A percentile compares a stretch with the other conserved stretches of the same genome.
Conservation (phyloP, 495 filamentous ascomycete genomes). For the Extremus antarcticus region DNA sequence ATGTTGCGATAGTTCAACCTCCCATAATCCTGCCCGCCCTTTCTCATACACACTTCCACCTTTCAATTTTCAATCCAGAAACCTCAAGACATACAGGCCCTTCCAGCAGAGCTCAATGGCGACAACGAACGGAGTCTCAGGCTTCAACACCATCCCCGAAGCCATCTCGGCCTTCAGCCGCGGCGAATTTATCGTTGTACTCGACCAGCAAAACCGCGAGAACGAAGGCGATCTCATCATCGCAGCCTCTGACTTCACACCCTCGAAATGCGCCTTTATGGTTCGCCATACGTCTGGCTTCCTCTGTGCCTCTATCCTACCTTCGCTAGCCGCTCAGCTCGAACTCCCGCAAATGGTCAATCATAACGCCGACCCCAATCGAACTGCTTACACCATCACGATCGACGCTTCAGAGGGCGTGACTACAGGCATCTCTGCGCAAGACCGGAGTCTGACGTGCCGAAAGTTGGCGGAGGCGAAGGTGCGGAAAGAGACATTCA, state of each 20-base stretch:
- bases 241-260: slow-evolving; percentile 73
- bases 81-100: neutral
- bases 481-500: slow-evolving; percentile 49
- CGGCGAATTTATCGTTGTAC: slow-evolving; percentile 90
- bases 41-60: too few species aligned
- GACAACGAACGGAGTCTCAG: slow-evolving; percentile 9
- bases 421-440: slow-evolving; percentile 82
- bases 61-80: too few species aligned
- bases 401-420: slow-evolving; percentile 65
- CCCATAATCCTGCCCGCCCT: too few species aligned
- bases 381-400: slow-evolving; percentile 84
- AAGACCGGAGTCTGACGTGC: slow-evolving; percentile 76
- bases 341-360: slow-evolving; percentile 80
- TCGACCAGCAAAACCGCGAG: slow-evolving; percentile 81
- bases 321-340: slow-evolving; percentile 53
- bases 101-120: slow-evolving; percentile 7
- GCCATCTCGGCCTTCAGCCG: slow-evolving; percentile 75
- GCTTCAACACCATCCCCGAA: slow-evolving; percentile 73
- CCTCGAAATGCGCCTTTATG: slow-evolving; percentile 90
- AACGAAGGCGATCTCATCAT: slow-evolving; percentile 98
- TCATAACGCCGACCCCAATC: slow-evolving; percentile 71
- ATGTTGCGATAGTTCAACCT: too few species aligned
- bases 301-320: slow-evolving; percentile 74
- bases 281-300: slow-evolving; percentile 74
- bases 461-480: slow-evolving; percentile 61